Conservation (phyloP, 306 rosid species). For the Oemleria cerasiformis region DNA sequence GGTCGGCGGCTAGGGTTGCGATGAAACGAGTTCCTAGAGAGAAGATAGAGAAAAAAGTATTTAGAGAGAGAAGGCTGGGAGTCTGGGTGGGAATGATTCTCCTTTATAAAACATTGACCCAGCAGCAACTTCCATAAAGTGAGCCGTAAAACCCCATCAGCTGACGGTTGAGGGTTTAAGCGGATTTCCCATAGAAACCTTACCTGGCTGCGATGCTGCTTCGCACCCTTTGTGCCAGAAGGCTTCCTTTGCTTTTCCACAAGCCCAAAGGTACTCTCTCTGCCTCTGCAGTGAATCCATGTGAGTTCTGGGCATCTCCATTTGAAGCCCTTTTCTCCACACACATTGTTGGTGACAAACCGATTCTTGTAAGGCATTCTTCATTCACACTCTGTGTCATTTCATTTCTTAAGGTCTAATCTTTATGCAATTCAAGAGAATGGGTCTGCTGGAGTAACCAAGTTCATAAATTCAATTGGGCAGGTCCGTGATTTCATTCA, state of each 20-base stretch:
- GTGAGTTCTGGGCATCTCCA: slow-evolving; percentile 35
- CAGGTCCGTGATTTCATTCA: slow-evolving; percentile 96
- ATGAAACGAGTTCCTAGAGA: too few species aligned
- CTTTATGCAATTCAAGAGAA: slow-evolving; percentile 11
- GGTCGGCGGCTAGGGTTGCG: too few species aligned
- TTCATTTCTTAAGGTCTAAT: background rate
- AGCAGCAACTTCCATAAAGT: too few species aligned
- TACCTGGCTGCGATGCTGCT: slow-evolving; percentile 5
- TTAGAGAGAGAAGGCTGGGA: too few species aligned
- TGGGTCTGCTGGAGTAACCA: slow-evolving; percentile 12
- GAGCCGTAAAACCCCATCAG: background rate
- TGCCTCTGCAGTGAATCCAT: slow-evolving; percentile 34
- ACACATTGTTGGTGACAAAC: slow-evolving; percentile 66
- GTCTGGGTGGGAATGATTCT: too few species aligned
- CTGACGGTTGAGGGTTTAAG: slow-evolving; percentile 9
- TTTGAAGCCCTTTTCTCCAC: slow-evolving; percentile 59
- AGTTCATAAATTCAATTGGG: background rate
- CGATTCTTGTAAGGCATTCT: slow-evolving; percentile 60
- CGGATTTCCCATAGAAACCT: background rate
- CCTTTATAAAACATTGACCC: too few species aligned
- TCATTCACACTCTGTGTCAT: slow-evolving; percentile 6
- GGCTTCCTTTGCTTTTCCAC: slow-evolving; percentile 20
- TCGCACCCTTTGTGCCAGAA: slow-evolving; percentile 21
- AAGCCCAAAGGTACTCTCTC: slow-evolving; percentile 40
- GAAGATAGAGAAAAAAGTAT: too few species aligned